phyloP scores from a whole-genome alignment of 768 basidiomycete genomes.

The Collybiopsis luxurians region DNA sequence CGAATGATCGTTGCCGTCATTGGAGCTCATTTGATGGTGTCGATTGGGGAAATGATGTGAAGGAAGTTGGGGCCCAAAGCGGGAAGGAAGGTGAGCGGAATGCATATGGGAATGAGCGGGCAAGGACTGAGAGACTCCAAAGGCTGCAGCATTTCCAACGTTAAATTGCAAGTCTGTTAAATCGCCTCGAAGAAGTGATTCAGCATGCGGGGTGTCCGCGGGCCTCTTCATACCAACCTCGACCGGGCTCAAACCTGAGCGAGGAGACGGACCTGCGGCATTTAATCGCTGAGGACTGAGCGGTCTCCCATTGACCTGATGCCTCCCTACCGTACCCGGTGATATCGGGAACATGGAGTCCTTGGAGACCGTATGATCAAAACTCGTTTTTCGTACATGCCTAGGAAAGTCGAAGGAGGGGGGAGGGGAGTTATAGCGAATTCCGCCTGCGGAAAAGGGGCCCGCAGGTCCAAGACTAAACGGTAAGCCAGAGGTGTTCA shows the following conservation, averaged over 20 bases:
- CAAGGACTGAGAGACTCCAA: slow-evolving; percentile 2
- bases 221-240: slow-evolving; percentile 69
- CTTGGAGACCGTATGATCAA: slow-evolving; percentile 85
- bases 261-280: not conserved
- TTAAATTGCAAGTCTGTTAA: slow-evolving; percentile 50
- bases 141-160: slow-evolving; percentile 2
- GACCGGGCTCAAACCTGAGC: not conserved
- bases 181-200: slow-evolving; percentile 79
- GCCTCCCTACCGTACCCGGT: slow-evolving; percentile 58
- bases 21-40: slow-evolving; percentile 7
- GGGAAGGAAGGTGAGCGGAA: not conserved
- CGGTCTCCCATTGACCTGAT: slow-evolving; percentile 81
- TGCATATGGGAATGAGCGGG: slow-evolving; percentile 5
- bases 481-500: slow-evolving; percentile 1
- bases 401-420: slow-evolving; percentile 59
- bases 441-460: slow-evolving; percentile 12
- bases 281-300: slow-evolving; percentile 55
- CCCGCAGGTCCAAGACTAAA: not conserved
- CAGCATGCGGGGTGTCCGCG: slow-evolving; percentile 77
- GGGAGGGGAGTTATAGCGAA: slow-evolving; percentile 30
- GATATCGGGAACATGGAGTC: slow-evolving; percentile 58
- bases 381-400: slow-evolving; percentile 91
- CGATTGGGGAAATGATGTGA: not conserved
- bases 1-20: not conserved
- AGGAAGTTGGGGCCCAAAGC: not conserved